Percentiles rank a stretch among this genome's conserved stretches.
Evolutionary conservation across 108 stramenopile genomes (phyloP).

Genomic region (Fistulifera solaris): DNA sequence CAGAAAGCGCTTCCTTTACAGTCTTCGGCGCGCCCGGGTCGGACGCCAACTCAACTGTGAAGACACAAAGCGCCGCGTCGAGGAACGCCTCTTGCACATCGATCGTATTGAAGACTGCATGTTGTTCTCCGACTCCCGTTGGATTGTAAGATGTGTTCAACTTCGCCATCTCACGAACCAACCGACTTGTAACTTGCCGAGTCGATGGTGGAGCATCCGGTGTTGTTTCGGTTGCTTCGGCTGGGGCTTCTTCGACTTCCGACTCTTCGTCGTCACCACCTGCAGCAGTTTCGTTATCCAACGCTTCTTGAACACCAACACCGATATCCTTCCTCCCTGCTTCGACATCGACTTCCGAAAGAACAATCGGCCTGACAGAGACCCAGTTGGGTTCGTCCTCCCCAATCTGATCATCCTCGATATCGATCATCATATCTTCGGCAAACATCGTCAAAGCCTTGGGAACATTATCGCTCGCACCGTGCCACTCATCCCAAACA

Average conservation of each 20-base stretch:
- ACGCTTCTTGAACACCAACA: not conserved
- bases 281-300: not conserved
- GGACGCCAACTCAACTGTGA: not conserved
- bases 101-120: too few relatives aligned
- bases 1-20: constrained; percentile 1
- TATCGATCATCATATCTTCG: not conserved
- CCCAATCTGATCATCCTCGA: not conserved
- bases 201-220: not conserved
- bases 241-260: not conserved
- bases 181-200: not conserved
- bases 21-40: constrained; percentile 6
- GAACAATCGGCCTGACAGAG: too few relatives aligned
- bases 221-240: constrained; percentile 9
- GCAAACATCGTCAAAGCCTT: not conserved
- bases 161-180: constrained; percentile 5
- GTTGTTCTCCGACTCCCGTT: too few relatives aligned
- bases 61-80: not conserved
- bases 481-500: too few relatives aligned
- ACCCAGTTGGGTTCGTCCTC: not conserved
- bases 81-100: too few relatives aligned
- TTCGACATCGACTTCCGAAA: not conserved
- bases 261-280: constrained; percentile 5
- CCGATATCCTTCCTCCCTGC: constrained; percentile 2
- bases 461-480: too few relatives aligned
- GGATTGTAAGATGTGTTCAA: constrained; percentile 3